Evolutionary conservation across 2,329 filamentous ascomycete species (phyloP), one percentile per base, ranked within the genome.

Genomic region (Tolypocladium sp.): DNA sequence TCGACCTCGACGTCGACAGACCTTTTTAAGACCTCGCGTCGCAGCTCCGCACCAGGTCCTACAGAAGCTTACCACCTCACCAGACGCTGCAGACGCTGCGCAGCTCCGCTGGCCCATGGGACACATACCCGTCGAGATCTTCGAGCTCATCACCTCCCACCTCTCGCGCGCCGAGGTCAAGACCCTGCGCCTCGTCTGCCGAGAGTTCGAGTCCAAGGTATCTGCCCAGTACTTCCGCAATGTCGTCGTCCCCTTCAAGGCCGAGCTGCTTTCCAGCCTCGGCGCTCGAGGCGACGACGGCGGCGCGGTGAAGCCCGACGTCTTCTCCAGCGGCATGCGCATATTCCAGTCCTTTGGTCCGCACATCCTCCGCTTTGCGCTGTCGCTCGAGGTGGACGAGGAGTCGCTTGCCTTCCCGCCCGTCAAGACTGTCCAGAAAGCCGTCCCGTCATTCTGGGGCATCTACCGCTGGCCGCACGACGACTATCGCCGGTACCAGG

Each of bases 311-410:
- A 63, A 64, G 42, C 61, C 67, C 37, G 60, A 61, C 8, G 64
- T 75, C 41, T 69, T 76, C 33, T 70, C 70, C 64, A 79, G 79
- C 59, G 84, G 84, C 40, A 80, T 87, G 67, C 77, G 82, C 60
- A 80, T 88, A 38, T 87, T 88, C 64, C 72, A 83, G 63, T 78
- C 79, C 20, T 86, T 88, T 69, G 84, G 83, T 13, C 73, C 74
- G 37, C 79, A 84, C 58, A 87, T 90, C 59, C 74, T 76, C 35
- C 80, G 79, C 57, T 89, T 88, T 65, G 87, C 85, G 6, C 81
- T 91, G 67, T 85, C 84, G 30, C 84, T 90, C 61, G 87, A 90
- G 65, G 77, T 89, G n/a, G 80, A 82, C 58, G 82, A 88, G 66
- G 70, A 72, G 44, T 73, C 72, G 17, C 67, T 81, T 13, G 72